These are phyloP conservation scores for Schizosaccharomyces octosporus DNA, from an alignment of 805 yeast species.

Conservation along the genomic window DNA sequence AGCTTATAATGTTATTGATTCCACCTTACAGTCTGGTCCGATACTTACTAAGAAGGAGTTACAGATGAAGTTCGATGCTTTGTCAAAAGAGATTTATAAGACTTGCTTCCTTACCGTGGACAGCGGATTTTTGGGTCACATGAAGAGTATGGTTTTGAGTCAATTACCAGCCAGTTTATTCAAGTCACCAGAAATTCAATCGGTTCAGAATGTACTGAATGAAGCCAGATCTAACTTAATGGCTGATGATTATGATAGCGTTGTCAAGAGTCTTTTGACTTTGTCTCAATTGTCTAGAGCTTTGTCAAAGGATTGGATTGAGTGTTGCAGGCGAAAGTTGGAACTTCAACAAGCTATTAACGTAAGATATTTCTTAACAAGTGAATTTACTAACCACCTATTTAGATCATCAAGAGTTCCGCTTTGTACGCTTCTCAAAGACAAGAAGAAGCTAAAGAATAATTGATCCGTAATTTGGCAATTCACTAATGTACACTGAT, in stretches of 20 bases:
- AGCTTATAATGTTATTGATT: not conserved
- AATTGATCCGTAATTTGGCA: not conserved
- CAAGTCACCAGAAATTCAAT: not conserved
- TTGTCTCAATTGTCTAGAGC: slow-evolving; percentile 44
- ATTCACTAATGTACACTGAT: too few relatives aligned
- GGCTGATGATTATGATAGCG: not conserved
- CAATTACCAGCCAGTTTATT: not conserved
- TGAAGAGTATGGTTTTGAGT: not conserved
- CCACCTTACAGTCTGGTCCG: not conserved
- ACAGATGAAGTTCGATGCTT: not conserved
- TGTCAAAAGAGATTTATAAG: not conserved
- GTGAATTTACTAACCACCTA: not conserved
- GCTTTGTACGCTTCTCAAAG: not conserved
- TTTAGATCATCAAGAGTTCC: not conserved
- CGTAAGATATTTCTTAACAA: not conserved
- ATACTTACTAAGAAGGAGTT: not conserved
- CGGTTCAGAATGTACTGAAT: not conserved
- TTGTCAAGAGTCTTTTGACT: not conserved
- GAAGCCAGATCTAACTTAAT: not conserved
- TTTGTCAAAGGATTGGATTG: slow-evolving; percentile 77
- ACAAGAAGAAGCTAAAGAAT: not conserved
- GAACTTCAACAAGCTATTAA: slow-evolving; percentile 33
- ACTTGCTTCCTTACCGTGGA: not conserved
- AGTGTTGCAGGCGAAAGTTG: slow-evolving; percentile 66
- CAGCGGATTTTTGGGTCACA: not conserved